Conservation (phyloP, 2,329 filamentous ascomycete genomes). For the Nemania abortiva region DNA sequence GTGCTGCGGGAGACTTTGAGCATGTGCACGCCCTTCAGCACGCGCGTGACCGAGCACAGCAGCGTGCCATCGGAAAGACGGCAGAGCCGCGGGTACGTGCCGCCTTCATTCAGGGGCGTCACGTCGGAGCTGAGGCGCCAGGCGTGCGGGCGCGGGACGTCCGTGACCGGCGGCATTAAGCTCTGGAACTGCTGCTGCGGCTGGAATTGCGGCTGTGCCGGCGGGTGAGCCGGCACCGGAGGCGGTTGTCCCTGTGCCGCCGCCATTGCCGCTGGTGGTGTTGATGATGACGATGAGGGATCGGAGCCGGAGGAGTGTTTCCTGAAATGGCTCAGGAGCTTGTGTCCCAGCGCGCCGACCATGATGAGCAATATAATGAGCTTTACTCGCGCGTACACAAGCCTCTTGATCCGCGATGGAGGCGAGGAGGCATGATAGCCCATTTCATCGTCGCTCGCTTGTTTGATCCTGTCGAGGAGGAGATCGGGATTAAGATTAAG, state of each 20-base stretch:
- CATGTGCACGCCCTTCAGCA: slow-evolving; percentile 53
- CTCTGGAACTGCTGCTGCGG: slow-evolving; percentile 12
- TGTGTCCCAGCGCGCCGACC: slow-evolving; percentile 38
- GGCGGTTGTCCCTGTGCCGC: not conserved
- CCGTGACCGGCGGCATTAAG: not conserved
- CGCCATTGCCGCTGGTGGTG: too few relatives aligned
- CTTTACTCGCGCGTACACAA: slow-evolving; percentile 22
- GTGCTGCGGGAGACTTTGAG: slow-evolving; percentile 59
- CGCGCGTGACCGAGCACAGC: slow-evolving; percentile 59
- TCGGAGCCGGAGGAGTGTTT: slow-evolving; percentile 22
- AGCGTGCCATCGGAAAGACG: slow-evolving; percentile 59
- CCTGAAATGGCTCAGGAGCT: slow-evolving; percentile 30
- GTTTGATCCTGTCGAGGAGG: slow-evolving; percentile 17
- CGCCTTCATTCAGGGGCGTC: slow-evolving; percentile 56
- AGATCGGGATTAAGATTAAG: not conserved
- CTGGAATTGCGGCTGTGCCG: slow-evolving; percentile 10
- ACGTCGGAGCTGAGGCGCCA: slow-evolving; percentile 54
- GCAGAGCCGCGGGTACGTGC: slow-evolving; percentile 62
- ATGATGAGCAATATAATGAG: slow-evolving; percentile 32
- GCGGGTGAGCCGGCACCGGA: not conserved
- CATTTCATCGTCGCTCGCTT: slow-evolving; percentile 28
- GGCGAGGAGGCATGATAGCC: slow-evolving; percentile 30
- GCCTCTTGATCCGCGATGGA: slow-evolving; percentile 26
- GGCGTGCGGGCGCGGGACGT: slow-evolving; percentile 26
- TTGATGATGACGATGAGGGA: slow-evolving; percentile 10